Evolutionary conservation across 2,329 filamentous ascomycete species (phyloP).

Genomic region (Fusarium sp.): DNA sequence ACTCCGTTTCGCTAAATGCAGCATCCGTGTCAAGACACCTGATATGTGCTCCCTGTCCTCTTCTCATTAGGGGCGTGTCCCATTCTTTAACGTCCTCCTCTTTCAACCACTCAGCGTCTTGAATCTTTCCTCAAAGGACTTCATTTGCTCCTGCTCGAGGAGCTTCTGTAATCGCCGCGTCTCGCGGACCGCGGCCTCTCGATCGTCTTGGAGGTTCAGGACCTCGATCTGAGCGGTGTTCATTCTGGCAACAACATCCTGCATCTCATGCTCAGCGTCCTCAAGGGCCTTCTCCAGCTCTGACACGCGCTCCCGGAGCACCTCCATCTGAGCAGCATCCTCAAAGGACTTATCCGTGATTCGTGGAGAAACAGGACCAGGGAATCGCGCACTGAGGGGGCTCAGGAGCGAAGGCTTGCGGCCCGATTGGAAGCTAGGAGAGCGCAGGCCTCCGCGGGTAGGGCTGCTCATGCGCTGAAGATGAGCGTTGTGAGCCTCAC

Average conservation of each 20-base stretch:
- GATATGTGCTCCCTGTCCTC: slow-evolving; percentile 24
- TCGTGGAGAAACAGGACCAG: slow-evolving; percentile 48
- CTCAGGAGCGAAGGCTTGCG: slow-evolving; percentile 52
- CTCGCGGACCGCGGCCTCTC: slow-evolving; percentile 79
- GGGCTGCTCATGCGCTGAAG: slow-evolving; percentile 77
- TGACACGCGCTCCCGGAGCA: slow-evolving; percentile 80
- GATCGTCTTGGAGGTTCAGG: slow-evolving; percentile 79
- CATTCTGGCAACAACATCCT: slow-evolving; percentile 83
- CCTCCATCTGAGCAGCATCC: slow-evolving; percentile 79
- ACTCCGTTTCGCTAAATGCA: slow-evolving; percentile 56
- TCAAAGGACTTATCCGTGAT: slow-evolving; percentile 74
- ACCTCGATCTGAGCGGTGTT: slow-evolving; percentile 87
- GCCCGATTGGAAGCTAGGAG: slow-evolving; percentile 47
- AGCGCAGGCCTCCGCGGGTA: slow-evolving; percentile 47
- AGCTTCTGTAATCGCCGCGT: slow-evolving; percentile 76
- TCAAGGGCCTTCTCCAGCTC: slow-evolving; percentile 82
- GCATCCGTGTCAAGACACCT: slow-evolving; percentile 26
- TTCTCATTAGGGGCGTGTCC: slow-evolving; percentile 19
- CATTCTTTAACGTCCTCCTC: slow-evolving; percentile 14
- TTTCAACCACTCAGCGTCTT: slow-evolving; percentile 47
- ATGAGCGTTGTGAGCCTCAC: slow-evolving; percentile 81
- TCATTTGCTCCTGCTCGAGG: slow-evolving; percentile 73
- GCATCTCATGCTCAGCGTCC: slow-evolving; percentile 78
- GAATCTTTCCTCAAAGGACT: slow-evolving; percentile 57
- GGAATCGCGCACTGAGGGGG: slow-evolving; percentile 52